Percentiles rank a stretch among this genome's conserved stretches.
Evolutionary conservation across 2,329 filamentous ascomycete species (phyloP).

Genomic region (Colletotrichum nymphaeae): DNA sequence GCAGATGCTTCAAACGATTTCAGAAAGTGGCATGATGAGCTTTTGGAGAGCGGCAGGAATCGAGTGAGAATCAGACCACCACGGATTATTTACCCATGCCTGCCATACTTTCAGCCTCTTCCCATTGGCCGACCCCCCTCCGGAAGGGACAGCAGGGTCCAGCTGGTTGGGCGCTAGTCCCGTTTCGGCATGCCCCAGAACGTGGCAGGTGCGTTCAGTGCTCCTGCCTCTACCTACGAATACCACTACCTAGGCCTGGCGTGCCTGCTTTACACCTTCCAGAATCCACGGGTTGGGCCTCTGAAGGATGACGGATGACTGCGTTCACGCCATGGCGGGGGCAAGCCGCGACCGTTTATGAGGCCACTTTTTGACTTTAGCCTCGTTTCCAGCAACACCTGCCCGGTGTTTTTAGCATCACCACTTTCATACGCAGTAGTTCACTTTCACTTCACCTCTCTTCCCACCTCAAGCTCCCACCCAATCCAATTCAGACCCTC

Average conservation of each 20-base stretch:
- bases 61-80: slow-evolving; percentile 36
- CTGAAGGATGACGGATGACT: not conserved
- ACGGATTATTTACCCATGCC: slow-evolving; percentile 34
- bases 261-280: too few relatives aligned
- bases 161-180: slow-evolving; percentile 18
- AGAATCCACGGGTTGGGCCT: too few relatives aligned
- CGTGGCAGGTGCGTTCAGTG: slow-evolving; percentile 31
- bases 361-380: slow-evolving; percentile 31
- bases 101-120: slow-evolving; percentile 18
- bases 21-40: slow-evolving; percentile 36
- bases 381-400: slow-evolving; percentile 11
- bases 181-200: slow-evolving; percentile 23
- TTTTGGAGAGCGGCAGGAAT: slow-evolving; percentile 33
- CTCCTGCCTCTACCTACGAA: too few relatives aligned
- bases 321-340: slow-evolving; percentile 15
- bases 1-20: slow-evolving; percentile 33
- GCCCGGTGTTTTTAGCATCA: not conserved
- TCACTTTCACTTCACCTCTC: not conserved
- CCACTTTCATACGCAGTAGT: not conserved
- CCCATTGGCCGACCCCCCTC: slow-evolving; percentile 25
- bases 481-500: not conserved
- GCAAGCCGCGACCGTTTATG: slow-evolving; percentile 17
- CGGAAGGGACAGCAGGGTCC: slow-evolving; percentile 24
- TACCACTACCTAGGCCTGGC: too few relatives aligned
- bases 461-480: not conserved